Evolutionary conservation across 768 basidiomycete genomes (phyloP), one percentile per base, ranked within the genome.

Genomic region (Lactarius akahatsu): DNA sequence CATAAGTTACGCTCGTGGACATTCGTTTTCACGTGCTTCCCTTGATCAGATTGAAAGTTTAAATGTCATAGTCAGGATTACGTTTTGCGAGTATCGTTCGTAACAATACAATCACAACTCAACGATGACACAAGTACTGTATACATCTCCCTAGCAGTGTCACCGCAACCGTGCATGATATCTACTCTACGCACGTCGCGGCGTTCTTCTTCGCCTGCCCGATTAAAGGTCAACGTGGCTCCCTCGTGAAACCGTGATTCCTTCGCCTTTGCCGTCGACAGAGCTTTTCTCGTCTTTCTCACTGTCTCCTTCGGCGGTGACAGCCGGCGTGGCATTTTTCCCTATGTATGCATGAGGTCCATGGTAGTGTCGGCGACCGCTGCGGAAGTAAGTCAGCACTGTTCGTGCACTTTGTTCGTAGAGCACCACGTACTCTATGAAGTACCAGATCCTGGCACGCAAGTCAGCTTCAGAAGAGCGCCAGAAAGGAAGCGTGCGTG

Each of bases 401-500:
- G 10, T 55, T n/a, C 20, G 7, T 15, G 11, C 40, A 34, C 11
- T 36, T 16, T 11, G 58, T 15, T 23, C 13, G 26, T 13, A 59
- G 15, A 30, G 23, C 2, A 15, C 1, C 13, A 67, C 64, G 59
- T 63, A 74, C 73, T 71, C 71, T 41, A 70, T 11, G 43, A 74
- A 58, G 52, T 72, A 74, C 73, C 73, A 73, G 20, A 72, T 66
- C 28, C 72, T 73, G 41, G 2, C n/a, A 47, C 1, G 26, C 11
- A 45, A 11, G 23, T 30, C 16, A 11, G 16, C 28, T 56, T 58
- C 32, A 59, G 61, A 26, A 55, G n/a, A 30, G 38, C 3, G 2
- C 28, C 40, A 55, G 54, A 43, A 45, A 16, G 11, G 13, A 16
- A 11, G 40, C 6, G 50, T 5, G 54, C 13, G 20, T 20, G 8